These are phyloP conservation scores for Saprolegnia diclina DNA, from an alignment of 352 stramenopile species.

Conservation along the genomic window DNA sequence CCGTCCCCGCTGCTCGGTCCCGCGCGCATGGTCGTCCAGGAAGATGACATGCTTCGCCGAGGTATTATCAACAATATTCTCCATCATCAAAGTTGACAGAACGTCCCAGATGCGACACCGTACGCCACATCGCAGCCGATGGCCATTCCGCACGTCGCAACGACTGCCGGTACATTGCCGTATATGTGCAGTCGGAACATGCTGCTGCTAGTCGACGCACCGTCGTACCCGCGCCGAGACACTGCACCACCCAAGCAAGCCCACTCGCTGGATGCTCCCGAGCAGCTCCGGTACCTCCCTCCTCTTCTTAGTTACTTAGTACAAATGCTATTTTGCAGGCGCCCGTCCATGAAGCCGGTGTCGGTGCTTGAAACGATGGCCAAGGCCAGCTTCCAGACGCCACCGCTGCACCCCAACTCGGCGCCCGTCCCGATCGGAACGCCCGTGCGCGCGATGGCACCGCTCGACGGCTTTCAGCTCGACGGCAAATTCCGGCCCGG, in stretches of 20 bases:
- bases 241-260: slow-evolving; percentile 35
- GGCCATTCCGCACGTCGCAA: slow-evolving; percentile 49
- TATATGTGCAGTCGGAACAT: neutral
- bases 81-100: neutral
- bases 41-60: slow-evolving; percentile 3
- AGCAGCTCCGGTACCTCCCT: slow-evolving; percentile 34
- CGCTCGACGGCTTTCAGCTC: slow-evolving; percentile 1
- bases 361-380: neutral
- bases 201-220: neutral
- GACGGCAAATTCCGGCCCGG: neutral
- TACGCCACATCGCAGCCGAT: slow-evolving; percentile 60
- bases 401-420: slow-evolving; percentile 19
- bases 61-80: too few species aligned
- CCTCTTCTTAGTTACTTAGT: neutral
- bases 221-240: neutral
- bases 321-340: too few species aligned
- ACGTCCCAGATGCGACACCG: neutral
- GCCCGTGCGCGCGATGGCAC: neutral
- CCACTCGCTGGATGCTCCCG: slow-evolving; percentile 64
- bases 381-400: slow-evolving; percentile 14
- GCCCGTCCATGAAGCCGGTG: neutral
- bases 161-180: neutral
- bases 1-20: slow-evolving; percentile 24
- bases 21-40: slow-evolving; percentile 25
- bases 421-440: neutral